These are phyloP conservation scores for Dysphania ambrosioides DNA, from an alignment of 148 eudicot species.

Conservation along the genomic window DNA sequence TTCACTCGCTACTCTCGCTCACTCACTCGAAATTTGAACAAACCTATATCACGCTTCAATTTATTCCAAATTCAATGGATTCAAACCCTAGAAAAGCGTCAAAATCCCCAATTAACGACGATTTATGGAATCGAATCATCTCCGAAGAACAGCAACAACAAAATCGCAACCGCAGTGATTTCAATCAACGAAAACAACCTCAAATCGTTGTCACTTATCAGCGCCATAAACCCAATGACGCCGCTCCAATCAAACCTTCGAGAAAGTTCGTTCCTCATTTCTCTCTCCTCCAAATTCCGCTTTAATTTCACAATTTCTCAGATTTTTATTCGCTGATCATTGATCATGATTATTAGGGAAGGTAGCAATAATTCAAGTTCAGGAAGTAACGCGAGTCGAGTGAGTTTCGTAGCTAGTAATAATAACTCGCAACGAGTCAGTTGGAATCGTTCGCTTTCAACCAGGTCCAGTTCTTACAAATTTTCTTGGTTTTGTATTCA, in stretches of 20 bases:
- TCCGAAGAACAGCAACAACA: conserved; percentile 21
- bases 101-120: conserved; percentile 17
- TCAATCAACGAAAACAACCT: conserved; percentile 4
- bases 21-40: neutral
- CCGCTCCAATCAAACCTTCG: conserved; percentile 6
- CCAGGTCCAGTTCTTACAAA: conserved; percentile 41
- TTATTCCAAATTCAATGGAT: conserved; percentile 16
- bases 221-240: neutral
- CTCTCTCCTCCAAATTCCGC: neutral
- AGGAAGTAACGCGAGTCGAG: conserved; percentile 35
- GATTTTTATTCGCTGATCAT: neutral
- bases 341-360: neutral
- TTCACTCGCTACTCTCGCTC: conserved; percentile 7
- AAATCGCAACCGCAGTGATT: neutral
- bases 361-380: conserved; percentile 33
- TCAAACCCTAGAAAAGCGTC: conserved; percentile 32
- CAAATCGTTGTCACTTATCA: conserved; percentile 26
- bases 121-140: conserved; percentile 20
- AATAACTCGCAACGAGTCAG: conserved; percentile 45
- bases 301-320: neutral
- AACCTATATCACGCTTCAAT: neutral
- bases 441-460: conserved; percentile 90
- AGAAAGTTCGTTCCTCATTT: neutral
- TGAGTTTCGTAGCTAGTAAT: conserved; percentile 47
- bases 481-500: neutral